Base-by-base conservation (phyloP, 495 filamentous ascomycete genomes). In the Ascodesmis nigricans region DNA sequence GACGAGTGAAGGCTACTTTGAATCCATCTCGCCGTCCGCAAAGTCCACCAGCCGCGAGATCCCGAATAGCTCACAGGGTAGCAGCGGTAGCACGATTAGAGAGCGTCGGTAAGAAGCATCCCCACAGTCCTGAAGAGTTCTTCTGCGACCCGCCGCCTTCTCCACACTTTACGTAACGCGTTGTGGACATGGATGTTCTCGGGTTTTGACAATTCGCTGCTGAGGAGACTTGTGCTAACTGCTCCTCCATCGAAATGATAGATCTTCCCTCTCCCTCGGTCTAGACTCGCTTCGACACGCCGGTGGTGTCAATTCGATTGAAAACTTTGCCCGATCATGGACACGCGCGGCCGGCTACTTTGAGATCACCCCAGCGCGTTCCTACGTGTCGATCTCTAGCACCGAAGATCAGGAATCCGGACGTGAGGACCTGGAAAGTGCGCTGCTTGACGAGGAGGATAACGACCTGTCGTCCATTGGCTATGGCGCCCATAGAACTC, bases 251-350 rank as follows among this genome's bases (percentile, higher is more conserved):
- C 36, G 9, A 32, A 43, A 42, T 36, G 21, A 20, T 41, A 70
- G 68, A 47, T 76, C 76, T 2, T 91, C 83, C 11, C 61, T 87
- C 44, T 78, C 78, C 26, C 61, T 76, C 49, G 69, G 74, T 22
- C 54, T 83, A 22, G 57, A 65, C 27, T 59, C 65, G 27, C 42
- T 93, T 16, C 63, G 75, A 40, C 71, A 90, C 33, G 77, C 73
- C 8, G 87, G 87, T 25, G 87, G 87, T 19, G 74, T 79, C 31
- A 97, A 97, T 53, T 87, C 77, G 50, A 72, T 95, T 45, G 73
- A 90, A 44, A 92, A 83, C 47, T 97, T 97, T 52, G 77, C 87
- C 30, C 69, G 78, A 29, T 90, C 78, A 43, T 95, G 84, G 81
- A 79, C 80, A 49, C 69, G 87, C 47, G 87, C 87, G 21, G 82